Conservation (phyloP, 2,329 filamentous ascomycete species). For the Scleromitrula shiraiana region DNA sequence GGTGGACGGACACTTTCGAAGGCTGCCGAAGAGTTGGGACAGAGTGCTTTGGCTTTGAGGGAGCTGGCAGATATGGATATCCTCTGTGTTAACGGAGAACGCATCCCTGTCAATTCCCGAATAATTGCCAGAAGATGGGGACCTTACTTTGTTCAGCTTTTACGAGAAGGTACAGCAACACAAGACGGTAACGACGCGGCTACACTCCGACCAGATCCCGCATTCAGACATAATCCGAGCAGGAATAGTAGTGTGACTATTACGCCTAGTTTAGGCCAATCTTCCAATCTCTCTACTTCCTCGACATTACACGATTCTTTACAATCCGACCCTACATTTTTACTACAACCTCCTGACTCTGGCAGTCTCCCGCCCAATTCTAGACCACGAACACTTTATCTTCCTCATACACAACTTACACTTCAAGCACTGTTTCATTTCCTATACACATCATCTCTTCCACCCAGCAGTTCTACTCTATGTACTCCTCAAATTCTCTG, state of each 20-base stretch:
- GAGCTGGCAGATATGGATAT: conserved; percentile 97
- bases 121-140: conserved; percentile 87
- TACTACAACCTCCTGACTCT: conserved; percentile 30
- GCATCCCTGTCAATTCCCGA: conserved; percentile 88
- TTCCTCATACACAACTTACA: conserved; percentile 86
- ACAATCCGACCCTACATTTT: conserved; percentile 6
- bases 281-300: conserved; percentile 40
- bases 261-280: conserved; percentile 52
- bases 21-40: conserved; percentile 78
- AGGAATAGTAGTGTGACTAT: conserved; percentile 82
- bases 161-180: conserved; percentile 66
- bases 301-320: conserved; percentile 34
- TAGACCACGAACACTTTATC: conserved; percentile 78
- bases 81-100: conserved; percentile 80
- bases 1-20: conserved; percentile 69
- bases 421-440: conserved; percentile 86
- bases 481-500: conserved; percentile 95
- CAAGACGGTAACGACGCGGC: conserved; percentile 66
- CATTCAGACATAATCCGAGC: conserved; percentile 47
- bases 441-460: conserved; percentile 86
- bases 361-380: conserved; percentile 50
- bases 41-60: conserved; percentile 67
- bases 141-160: conserved; percentile 86
- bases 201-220: conserved; percentile 58
- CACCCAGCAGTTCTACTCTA: conserved; percentile 63